Evolutionary conservation across 192 early-diverging fungal species (phyloP).

Genomic region (Geosiphon pyriformis): DNA sequence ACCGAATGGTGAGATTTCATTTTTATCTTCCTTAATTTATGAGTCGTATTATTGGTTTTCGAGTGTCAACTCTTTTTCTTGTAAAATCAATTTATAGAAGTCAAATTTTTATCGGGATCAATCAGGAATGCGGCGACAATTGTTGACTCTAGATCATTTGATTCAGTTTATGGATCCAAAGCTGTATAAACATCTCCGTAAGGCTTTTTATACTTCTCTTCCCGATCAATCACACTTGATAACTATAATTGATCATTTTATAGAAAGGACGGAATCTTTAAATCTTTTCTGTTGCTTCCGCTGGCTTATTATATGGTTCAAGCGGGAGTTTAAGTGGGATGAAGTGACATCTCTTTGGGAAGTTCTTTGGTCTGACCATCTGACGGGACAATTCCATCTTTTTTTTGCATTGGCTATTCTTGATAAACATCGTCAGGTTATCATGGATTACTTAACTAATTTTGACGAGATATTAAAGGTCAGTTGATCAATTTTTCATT

Average conservation of each 20-base stretch:
- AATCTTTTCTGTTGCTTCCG: constrained; percentile 99
- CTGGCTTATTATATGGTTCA: constrained; percentile 96
- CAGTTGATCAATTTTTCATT: constrained; percentile 17
- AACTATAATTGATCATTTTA: background rate
- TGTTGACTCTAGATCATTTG: constrained; percentile 72
- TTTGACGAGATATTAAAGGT: constrained; percentile 95
- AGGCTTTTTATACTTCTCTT: background rate
- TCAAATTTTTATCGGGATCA: constrained; percentile 91
- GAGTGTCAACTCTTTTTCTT: background rate
- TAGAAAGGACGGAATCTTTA: constrained; percentile 69
- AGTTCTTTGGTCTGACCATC: constrained; percentile 68
- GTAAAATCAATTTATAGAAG: constrained; percentile 41
- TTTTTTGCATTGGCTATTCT: constrained; percentile 96
- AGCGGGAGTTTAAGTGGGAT: constrained; percentile 90
- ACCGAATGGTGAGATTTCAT: constrained; percentile 58
- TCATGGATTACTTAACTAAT: constrained; percentile 70
- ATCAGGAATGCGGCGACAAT: constrained; percentile 87
- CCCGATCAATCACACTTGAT: background rate
- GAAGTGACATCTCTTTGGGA: constrained; percentile 88
- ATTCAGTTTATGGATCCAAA: constrained; percentile 84
- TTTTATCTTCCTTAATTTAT: constrained; percentile 27
- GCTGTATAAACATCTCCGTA: constrained; percentile 76
- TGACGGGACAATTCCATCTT: constrained; percentile 77
- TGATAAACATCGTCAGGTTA: constrained; percentile 75
- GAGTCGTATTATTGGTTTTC: background rate